phyloP scores from a whole-genome alignment of 139 green algal genomes.

The Medakamo hakoo region DNA sequence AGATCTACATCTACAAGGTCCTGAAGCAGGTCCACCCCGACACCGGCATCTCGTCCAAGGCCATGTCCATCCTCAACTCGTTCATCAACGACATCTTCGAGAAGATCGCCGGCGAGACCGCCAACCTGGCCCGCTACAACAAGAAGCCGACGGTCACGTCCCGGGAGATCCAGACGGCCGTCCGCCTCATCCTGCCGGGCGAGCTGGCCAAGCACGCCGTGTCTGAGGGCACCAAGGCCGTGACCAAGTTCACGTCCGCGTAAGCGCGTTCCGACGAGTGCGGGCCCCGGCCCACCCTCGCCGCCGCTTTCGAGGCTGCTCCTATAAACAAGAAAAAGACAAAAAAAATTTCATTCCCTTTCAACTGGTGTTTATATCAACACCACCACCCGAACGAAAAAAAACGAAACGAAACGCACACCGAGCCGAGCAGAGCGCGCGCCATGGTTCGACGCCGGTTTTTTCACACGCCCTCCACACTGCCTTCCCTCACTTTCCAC shows the following conservation, averaged over 20 bases:
- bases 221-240: conserved; percentile 70
- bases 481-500: too few species aligned
- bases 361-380: too few species aligned
- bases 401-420: conserved; percentile 3
- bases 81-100: conserved; percentile 62
- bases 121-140: conserved; percentile 47
- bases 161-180: conserved; percentile 77
- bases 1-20: conserved; percentile 37
- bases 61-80: conserved; percentile 70
- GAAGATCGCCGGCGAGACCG: conserved; percentile 65
- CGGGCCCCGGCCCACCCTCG: too few species aligned
- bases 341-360: not conserved
- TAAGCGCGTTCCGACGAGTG: too few species aligned
- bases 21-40: conserved; percentile 73
- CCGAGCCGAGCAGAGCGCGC: too few species aligned
- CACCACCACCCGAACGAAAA: not conserved
- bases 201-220: conserved; percentile 58
- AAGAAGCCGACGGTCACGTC: conserved; percentile 83
- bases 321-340: not conserved
- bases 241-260: conserved; percentile 39
- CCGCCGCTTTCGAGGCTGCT: too few species aligned
- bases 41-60: conserved; percentile 66
- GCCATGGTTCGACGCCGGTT: too few species aligned
- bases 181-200: conserved; percentile 53
- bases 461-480: not conserved